A percentile compares a stretch with the other conserved stretches of the same genome.
Conservation (phyloP, 2,329 filamentous ascomycete species). For the Fusarium brevicatenulatum region DNA sequence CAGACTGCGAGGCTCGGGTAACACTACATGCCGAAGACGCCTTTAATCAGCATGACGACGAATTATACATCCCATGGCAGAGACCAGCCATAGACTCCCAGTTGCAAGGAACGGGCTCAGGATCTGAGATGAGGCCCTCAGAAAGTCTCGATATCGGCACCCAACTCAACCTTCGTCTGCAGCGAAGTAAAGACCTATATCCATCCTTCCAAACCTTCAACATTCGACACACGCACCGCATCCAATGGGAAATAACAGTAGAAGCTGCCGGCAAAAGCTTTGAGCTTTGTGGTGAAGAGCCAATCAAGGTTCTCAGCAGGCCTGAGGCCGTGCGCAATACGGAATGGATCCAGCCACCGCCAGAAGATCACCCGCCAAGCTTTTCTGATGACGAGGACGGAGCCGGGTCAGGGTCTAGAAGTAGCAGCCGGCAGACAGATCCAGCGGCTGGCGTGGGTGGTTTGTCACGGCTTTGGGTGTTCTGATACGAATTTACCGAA, state of each 20-base stretch:
- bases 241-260: neutral
- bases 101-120: accelerated
- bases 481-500: neutral
- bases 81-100: accelerated
- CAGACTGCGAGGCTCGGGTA: neutral
- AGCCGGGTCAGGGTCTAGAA: neutral
- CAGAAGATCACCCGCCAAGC: neutral
- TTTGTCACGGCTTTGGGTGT: slow-evolving; percentile 3
- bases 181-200: neutral
- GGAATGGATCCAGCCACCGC: neutral
- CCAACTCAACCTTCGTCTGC: neutral
- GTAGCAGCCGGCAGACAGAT: neutral
- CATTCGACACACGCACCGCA: neutral
- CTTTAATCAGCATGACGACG: neutral
- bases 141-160: neutral
- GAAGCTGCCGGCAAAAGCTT: neutral
- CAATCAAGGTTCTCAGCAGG: neutral
- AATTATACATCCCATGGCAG: neutral
- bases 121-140: neutral
- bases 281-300: neutral
- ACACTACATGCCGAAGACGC: neutral
- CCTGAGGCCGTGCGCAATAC: neutral
- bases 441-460: neutral
- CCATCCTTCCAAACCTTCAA: neutral
- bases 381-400: neutral